Base-by-base conservation (phyloP, 306 rosid species). In the Medicago lupulina region DNA sequence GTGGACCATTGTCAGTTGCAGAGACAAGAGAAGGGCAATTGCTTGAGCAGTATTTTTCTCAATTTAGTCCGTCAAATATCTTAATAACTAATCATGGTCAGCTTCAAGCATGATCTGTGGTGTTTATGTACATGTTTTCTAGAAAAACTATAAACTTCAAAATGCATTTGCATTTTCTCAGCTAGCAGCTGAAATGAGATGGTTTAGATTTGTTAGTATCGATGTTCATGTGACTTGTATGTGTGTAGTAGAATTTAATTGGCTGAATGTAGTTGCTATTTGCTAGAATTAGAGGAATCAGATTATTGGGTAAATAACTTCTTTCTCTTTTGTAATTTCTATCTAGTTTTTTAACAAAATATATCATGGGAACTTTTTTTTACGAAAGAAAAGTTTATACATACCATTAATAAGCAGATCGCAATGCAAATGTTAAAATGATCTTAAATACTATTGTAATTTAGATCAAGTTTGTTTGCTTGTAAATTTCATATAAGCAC, bases 1-100 rank as follows among this genome's bases (percentile, higher is more conserved):
- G n/a, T 72, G 80, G 75, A 17, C 19, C 31, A 55, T 69, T 61
- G 58, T 72, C 71, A 7, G 60, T 18, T 31, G 78, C 72, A 61
- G 86, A 59, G 25, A 16, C 77, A 11, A 46, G 80, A 36, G 82
- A 67, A 17, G 80, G 51, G 28, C 80, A 76, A 40, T 73, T 67
- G n/a, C 63, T 66, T 50, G 86, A 85, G 49, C 81, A 70, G 5
- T 81, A 67, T 67, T 77, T 78, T 15, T 74, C 88, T 74, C 88
- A 74, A 54, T 73, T 66, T 16, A 50, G 58, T 21, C 70, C 64
- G 1, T 41, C 79, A 60, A 74, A 43, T 54, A 38, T 47, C 19
- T 73, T 75, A 16, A 53, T 71, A 6, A 63, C 69, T 23, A 18
- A 39, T 73, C 67, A 74, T 1, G 25, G 47, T 46, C 78, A 70